phyloP scores from a whole-genome alignment of 176 grass and related monocot genomes.

The Poa pratensis region DNA sequence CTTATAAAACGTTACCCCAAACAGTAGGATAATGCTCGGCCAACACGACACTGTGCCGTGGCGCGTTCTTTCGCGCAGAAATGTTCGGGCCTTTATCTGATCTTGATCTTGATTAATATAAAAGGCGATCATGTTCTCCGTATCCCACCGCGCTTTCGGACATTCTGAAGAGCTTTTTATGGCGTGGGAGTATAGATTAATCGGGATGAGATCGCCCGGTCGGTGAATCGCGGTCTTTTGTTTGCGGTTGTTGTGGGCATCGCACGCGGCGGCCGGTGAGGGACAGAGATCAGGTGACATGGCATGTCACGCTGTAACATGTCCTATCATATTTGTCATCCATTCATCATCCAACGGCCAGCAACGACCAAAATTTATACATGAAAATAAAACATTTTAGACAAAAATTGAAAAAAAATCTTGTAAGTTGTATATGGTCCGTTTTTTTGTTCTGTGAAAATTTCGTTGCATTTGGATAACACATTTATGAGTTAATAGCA shows the following conservation, averaged over 20 bases:
- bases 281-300: too few relatives aligned
- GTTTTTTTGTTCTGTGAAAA: too few relatives aligned
- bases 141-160: slow-evolving; percentile 18
- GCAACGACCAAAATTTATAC: too few relatives aligned
- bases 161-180: neutral
- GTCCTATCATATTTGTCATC: too few relatives aligned
- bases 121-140: neutral
- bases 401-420: too few relatives aligned
- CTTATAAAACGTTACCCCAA: neutral
- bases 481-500: too few relatives aligned
- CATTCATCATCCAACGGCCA: too few relatives aligned
- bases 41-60: slow-evolving; percentile 15
- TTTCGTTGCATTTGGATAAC: too few relatives aligned
- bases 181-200: neutral
- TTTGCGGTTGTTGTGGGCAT: neutral
- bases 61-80: neutral
- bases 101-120: neutral
- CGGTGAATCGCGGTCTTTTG: neutral
- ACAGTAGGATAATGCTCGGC: neutral
- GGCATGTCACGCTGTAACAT: too few relatives aligned
- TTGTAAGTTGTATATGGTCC: too few relatives aligned
- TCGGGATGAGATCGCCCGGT: neutral
- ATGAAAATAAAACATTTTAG: too few relatives aligned
- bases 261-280: too few relatives aligned
- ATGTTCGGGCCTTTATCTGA: neutral